Evolutionary conservation across 2,329 filamentous ascomycete genomes (phyloP).

Genomic region (Bipolaris oryzae): DNA sequence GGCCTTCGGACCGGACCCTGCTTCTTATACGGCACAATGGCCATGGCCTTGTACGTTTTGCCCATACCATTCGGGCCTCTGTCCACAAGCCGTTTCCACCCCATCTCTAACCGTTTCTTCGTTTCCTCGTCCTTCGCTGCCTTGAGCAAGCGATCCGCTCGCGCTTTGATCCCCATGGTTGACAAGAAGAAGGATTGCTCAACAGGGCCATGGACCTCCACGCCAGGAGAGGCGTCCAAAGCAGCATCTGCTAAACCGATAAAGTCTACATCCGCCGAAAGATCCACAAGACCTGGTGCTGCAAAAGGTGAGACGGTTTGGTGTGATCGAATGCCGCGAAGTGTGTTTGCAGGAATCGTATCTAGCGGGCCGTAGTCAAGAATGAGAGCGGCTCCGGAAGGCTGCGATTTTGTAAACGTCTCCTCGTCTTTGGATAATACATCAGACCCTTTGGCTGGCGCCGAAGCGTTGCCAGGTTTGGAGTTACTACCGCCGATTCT

Average conservation of each 20-base stretch:
- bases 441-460: constrained; percentile 50
- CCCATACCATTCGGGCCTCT: constrained; percentile 86
- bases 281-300: constrained; percentile 80
- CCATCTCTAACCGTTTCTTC: constrained; percentile 65
- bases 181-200: constrained; percentile 81
- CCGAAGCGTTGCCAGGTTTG: constrained; percentile 15
- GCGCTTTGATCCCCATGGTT: constrained; percentile 74
- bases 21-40: constrained; percentile 71
- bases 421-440: constrained; percentile 12
- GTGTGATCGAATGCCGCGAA: constrained; percentile 86
- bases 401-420: constrained; percentile 60
- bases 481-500: constrained; percentile 74
- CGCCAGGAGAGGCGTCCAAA: constrained; percentile 72
- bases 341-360: constrained; percentile 82
- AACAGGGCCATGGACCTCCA: constrained; percentile 92
- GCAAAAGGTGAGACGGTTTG: constrained; percentile 77
- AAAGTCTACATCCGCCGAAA: constrained; percentile 95
- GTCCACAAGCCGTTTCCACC: constrained; percentile 85
- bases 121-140: constrained; percentile 48
- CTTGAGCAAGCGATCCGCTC: constrained; percentile 38
- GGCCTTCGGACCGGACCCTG: constrained; percentile 75
- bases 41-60: constrained; percentile 89
- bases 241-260: constrained; percentile 82
- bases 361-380: constrained; percentile 88
- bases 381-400: constrained; percentile 88